A percentile compares a stretch with the other conserved stretches of the same genome.
Evolutionary conservation across 202 grass and related monocot species (phyloP).

Genomic region (Alloteropsis angusta): DNA sequence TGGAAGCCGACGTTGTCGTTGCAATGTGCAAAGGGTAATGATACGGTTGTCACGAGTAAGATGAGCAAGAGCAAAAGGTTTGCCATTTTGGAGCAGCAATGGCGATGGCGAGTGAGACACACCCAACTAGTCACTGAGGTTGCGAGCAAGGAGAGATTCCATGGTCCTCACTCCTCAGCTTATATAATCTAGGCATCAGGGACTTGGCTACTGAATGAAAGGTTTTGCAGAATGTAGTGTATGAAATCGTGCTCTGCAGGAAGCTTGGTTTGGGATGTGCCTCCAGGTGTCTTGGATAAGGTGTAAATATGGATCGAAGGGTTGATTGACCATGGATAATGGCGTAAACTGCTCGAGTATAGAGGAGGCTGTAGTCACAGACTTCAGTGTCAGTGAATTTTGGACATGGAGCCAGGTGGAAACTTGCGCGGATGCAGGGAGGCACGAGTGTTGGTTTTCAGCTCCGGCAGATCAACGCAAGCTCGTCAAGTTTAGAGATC

Average conservation of each 20-base stretch:
- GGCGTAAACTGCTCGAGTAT: not conserved
- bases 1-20: slow-evolving; percentile 17
- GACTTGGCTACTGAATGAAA: too few species aligned
- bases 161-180: not conserved
- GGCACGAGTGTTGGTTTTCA: not conserved
- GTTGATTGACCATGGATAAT: not conserved
- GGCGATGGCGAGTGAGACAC: not conserved
- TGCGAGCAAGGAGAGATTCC: slow-evolving; percentile 1
- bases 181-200: not conserved
- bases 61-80: slow-evolving; percentile 16
- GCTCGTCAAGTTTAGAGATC: slow-evolving; percentile 20
- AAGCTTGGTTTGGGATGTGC: not conserved
- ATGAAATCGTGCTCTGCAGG: not conserved
- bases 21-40: not conserved
- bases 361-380: not conserved
- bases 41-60: not conserved
- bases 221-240: not conserved
- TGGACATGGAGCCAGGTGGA: not conserved
- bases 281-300: not conserved
- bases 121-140: not conserved
- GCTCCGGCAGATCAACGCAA: slow-evolving; percentile 25
- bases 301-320: not conserved
- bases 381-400: slow-evolving; percentile 3
- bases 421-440: not conserved
- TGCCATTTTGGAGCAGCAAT: slow-evolving; percentile 17